Evolutionary conservation across 2,329 filamentous ascomycete genomes (phyloP).

Genomic region (Dendryphion nanum): DNA sequence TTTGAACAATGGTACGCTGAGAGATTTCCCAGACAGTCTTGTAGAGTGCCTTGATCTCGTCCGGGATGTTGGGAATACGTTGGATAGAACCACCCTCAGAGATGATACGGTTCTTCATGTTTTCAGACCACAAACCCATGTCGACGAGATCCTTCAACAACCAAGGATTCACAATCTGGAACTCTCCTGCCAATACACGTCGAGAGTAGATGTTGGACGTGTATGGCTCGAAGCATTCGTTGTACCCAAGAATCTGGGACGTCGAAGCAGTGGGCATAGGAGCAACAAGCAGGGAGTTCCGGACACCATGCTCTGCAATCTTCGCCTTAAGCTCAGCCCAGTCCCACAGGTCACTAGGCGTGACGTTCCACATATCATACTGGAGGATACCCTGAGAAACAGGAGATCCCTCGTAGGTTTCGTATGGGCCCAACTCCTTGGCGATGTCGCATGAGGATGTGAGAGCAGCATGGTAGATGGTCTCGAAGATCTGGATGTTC

Average conservation of each 20-base stretch:
- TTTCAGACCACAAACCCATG: conserved; percentile 96
- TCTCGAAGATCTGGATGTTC: conserved; percentile 99
- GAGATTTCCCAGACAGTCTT: conserved; percentile 99
- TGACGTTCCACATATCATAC: conserved; percentile 98
- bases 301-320: conserved; percentile 88
- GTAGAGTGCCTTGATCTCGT: conserved; percentile 94
- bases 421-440: conserved; percentile 78
- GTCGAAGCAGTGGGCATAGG: conserved; percentile 98
- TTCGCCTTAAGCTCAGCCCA: conserved; percentile 86
- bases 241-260: conserved; percentile 97
- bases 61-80: conserved; percentile 93
- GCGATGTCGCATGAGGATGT: conserved; percentile 87
- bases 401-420: conserved; percentile 88
- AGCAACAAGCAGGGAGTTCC: conserved; percentile 91
- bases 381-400: conserved; percentile 94
- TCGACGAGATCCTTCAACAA: conserved; percentile 96
- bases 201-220: conserved; percentile 99
- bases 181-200: conserved; percentile 95
- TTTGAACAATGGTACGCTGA: conserved; percentile 91
- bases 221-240: conserved; percentile 99
- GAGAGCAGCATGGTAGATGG: conserved; percentile 94
- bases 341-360: conserved; percentile 92
- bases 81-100: conserved; percentile 94
- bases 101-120: conserved; percentile 99
- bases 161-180: conserved; percentile 99